phyloP scores from a whole-genome alignment of 352 stramenopile species.

The Pythium monospermum region DNA sequence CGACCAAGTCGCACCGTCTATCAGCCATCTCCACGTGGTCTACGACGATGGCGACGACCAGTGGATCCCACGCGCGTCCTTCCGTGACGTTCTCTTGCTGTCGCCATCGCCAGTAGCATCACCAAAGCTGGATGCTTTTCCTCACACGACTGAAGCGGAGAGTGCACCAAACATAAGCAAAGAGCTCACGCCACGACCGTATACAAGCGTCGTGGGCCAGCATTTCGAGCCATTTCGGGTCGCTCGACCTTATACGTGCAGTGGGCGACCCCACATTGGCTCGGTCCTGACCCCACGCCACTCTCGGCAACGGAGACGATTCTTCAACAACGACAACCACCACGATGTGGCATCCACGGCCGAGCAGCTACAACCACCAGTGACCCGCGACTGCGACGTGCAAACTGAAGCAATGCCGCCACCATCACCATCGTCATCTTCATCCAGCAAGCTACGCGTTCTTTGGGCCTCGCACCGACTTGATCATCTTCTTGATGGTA shows the following conservation, averaged over 20 bases:
- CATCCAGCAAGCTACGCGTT: slow-evolving; percentile 33
- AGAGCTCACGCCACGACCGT: slow-evolving; percentile 32
- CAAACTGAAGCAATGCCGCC: slow-evolving; percentile 15
- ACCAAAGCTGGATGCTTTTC: neutral
- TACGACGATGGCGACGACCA: slow-evolving; percentile 51
- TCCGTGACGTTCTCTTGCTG: slow-evolving; percentile 33
- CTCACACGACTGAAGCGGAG: neutral
- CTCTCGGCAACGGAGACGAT: slow-evolving; percentile 8
- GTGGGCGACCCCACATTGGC: slow-evolving; percentile 25
- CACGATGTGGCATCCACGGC: too few species aligned
- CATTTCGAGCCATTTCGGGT: slow-evolving; percentile 46
- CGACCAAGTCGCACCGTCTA: neutral
- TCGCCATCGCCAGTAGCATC: neutral
- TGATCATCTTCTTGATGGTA: slow-evolving; percentile 79
- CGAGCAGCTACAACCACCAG: too few species aligned
- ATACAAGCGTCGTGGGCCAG: slow-evolving; percentile 18
- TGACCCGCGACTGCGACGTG: slow-evolving; percentile 10
- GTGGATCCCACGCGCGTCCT: slow-evolving; percentile 26
- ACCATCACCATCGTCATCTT: neutral
- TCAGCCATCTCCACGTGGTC: slow-evolving; percentile 23
- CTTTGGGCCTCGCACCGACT: slow-evolving; percentile 65
- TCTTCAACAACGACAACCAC: neutral
- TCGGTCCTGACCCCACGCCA: slow-evolving; percentile 23
- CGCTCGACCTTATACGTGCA: slow-evolving; percentile 28
- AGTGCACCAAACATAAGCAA: slow-evolving; percentile 3